Evolutionary conservation across 495 filamentous ascomycete species (phyloP), one percentile per base, ranked within the genome.

Genomic region (Lepraria neglecta): DNA sequence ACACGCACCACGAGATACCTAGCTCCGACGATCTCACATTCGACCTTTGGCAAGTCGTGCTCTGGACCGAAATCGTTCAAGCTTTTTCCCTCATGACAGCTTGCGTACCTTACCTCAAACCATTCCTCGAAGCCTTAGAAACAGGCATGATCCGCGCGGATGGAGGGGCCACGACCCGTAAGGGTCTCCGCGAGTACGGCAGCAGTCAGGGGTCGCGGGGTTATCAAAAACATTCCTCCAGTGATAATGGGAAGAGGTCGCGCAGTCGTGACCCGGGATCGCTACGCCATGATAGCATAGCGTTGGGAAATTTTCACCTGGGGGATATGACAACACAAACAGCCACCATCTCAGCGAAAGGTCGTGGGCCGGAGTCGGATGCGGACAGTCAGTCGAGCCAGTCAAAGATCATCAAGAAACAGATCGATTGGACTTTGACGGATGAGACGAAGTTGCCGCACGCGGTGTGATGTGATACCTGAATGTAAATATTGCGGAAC

Each of bases 131-230:
- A 24, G 55, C 47, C 5, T 27, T 66, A 10, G 64, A 66, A 31
- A 63, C 64, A 11, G 64, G 64, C 54, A 63, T 66, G 64, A 52
- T 66, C 28, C 38, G 64, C 19, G 50, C 60, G 33, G 64, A 62
- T 44, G 58, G 48, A 52, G 48, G 48, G n/a, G 31, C 6, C 15
- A 52, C 28, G 0, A 31, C 48, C 14, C 48, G 48, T 17, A 52
- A 52, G 24, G 48, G 48, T 31, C 48, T 52, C 27, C 12, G 31
- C 10, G 28, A n/a, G 21, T 52, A 28, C 28, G 14, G 48, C n/a
- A 52, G 48, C 27, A 52, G 48, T 31, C 35, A 38, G 35, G 48
- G 28, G 27, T 52, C 48, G n/a, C 14, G 31, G 27, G 48, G 48
- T 7, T 31, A 52, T 10, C 48, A 11, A 52, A 52, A 52, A 10